These are phyloP conservation scores for Arctostaphylos glauca DNA, from an alignment of 148 eudicot genomes.

Conservation along the genomic window DNA sequence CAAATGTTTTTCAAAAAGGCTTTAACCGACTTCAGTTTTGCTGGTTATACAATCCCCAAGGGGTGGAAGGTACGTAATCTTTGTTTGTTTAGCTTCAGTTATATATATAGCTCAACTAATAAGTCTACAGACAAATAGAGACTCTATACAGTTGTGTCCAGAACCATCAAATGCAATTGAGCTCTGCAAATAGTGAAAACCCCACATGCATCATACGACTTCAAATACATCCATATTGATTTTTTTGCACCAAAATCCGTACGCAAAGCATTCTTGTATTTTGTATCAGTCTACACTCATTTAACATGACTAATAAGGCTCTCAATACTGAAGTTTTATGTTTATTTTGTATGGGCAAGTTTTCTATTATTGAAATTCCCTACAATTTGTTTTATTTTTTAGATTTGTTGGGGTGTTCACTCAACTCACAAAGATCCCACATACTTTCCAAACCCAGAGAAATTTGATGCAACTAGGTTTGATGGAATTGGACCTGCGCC, in stretches of 20 bases:
- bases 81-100: neutral
- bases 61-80: slow-evolving; percentile 38
- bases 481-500: slow-evolving; percentile 27
- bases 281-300: neutral
- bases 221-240: too few relatives aligned
- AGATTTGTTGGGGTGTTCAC: slow-evolving; percentile 20
- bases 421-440: slow-evolving; percentile 22
- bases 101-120: too few relatives aligned
- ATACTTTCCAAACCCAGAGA: slow-evolving; percentile 26
- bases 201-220: too few relatives aligned
- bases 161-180: too few relatives aligned
- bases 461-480: slow-evolving; percentile 30
- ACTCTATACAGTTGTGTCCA: too few relatives aligned
- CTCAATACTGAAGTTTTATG: neutral
- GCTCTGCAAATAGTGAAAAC: too few relatives aligned
- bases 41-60: slow-evolving; percentile 35
- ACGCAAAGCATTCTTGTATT: too few relatives aligned
- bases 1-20: slow-evolving; percentile 32
- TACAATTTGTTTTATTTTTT: neutral
- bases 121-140: too few relatives aligned
- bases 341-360: neutral
- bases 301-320: neutral
- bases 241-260: too few relatives aligned
- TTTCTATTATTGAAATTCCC: neutral
- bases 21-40: slow-evolving; percentile 27